Evolutionary conservation across 208 protist genomes (phyloP).

Genomic region (Acanthamoeba royreba): DNA sequence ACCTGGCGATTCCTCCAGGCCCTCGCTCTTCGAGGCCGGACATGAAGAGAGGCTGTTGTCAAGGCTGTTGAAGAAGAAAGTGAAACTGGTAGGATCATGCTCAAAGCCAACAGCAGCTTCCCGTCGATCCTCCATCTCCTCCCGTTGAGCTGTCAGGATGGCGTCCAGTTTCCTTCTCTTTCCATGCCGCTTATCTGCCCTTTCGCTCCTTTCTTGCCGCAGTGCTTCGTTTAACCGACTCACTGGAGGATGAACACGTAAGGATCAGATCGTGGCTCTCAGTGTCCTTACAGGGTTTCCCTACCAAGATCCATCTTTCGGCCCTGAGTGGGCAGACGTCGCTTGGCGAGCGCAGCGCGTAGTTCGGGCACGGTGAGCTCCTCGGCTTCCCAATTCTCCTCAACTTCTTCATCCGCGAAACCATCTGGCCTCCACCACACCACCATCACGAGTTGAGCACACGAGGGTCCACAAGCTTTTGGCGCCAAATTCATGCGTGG

Average conservation of each 20-base stretch:
- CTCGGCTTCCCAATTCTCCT: conserved; percentile 4
- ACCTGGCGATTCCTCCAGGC: too few relatives aligned
- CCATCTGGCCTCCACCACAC: background rate
- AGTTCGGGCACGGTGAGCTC: background rate
- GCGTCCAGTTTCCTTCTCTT: background rate
- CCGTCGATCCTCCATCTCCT: background rate
- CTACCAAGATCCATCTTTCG: background rate
- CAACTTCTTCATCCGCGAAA: background rate
- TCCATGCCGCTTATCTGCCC: background rate
- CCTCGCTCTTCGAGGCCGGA: too few relatives aligned
- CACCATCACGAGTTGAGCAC: too few relatives aligned
- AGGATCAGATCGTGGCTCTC: background rate
- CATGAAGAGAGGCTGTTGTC: too few relatives aligned
- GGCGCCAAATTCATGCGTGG: too few relatives aligned
- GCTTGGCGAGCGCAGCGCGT: background rate
- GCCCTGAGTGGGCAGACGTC: background rate
- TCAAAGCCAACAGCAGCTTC: background rate
- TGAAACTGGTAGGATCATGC: background rate
- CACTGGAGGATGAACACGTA: background rate
- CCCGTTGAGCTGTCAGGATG: background rate
- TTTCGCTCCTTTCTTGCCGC: background rate
- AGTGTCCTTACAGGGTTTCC: too few relatives aligned
- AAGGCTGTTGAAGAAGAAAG: background rate
- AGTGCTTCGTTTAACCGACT: background rate
- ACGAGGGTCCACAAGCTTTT: too few relatives aligned